Evolutionary conservation across 2,329 filamentous ascomycete species (phyloP), one percentile per base, ranked within the genome.

Genomic region (Colletotrichum trifolii): DNA sequence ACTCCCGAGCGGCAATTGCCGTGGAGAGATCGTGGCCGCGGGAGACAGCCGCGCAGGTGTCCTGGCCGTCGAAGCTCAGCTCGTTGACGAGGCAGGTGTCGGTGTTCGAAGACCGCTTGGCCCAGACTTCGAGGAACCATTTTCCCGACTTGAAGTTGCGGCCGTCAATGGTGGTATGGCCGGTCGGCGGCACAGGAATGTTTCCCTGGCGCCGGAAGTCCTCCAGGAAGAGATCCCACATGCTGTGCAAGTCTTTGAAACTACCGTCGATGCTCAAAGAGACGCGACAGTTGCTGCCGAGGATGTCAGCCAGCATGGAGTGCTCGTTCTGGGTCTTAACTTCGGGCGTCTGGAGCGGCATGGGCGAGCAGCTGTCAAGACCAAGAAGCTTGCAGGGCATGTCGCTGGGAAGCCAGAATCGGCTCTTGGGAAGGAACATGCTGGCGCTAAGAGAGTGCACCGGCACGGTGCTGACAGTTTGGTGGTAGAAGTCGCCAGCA

Each of bases 391-490:
- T 68, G n/a, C 71, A 66, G 17, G 61, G 64, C 49, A 68, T 60
- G 52, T 72, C 65, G 40, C 62, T 61, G n/a, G 70, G 17, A 50
- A 69, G 54, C 56, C 83, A 83, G 43, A 86, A 77, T 64, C 80
- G 80, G 60, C 78, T 78, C 63, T 81, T 82, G 4, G 83, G 81
- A 6, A 85, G 71, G 62, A 87, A 84, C 75, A 87, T 80, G 65
- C 79, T 83, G 54, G 85, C 81, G 49, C 82, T 85, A 33, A 87
- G 74, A n/a, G 83, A 86, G 67, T 85, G 83, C 10, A 86, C 77
- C 11, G 82, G 80, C 13, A 83, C 80, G 60, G 84, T 82, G 13
- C 78, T 79, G 63, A 81, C 79, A 10, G 80, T 75, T 68, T 80
- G 77, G 61, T 83, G 81, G 68, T 81, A 82, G 68, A 85, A 83